phyloP scores from a whole-genome alignment of 192 early-diverging fungal genomes.

The Linnemannia zychae region DNA sequence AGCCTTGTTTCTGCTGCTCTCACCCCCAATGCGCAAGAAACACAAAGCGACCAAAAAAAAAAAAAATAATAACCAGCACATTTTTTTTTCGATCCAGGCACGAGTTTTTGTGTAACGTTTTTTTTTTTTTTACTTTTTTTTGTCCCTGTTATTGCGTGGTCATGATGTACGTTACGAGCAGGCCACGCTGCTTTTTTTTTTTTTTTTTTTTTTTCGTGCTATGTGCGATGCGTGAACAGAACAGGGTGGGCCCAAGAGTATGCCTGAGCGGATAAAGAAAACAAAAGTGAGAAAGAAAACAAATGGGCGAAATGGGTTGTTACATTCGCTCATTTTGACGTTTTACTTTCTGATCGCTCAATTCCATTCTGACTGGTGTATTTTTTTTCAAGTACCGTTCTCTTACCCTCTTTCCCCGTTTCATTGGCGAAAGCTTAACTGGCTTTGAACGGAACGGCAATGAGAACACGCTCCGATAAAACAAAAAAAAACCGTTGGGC shows the following conservation, averaged over 20 bases:
- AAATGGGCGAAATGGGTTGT: slow-evolving; percentile 7
- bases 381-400: neutral
- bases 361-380: no score
- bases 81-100: neutral
- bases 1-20: neutral
- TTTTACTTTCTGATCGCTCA: neutral
- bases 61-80: neutral
- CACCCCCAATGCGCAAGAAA: neutral
- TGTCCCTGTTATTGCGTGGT: neutral
- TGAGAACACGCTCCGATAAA: neutral
- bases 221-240: neutral
- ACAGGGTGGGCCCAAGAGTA: slow-evolving; percentile 1
- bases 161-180: neutral
- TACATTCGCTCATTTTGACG: neutral
- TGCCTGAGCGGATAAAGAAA: neutral
- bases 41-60: no score
- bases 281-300: neutral
- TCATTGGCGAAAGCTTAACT: neutral
- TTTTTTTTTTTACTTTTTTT: neutral
- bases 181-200: neutral
- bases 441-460: neutral
- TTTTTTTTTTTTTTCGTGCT: no score
- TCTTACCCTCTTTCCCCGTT: neutral
- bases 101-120: neutral
- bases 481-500: neutral